Conservation (phyloP, 2,329 filamentous ascomycete species). For the Colletotrichum spinosum region DNA sequence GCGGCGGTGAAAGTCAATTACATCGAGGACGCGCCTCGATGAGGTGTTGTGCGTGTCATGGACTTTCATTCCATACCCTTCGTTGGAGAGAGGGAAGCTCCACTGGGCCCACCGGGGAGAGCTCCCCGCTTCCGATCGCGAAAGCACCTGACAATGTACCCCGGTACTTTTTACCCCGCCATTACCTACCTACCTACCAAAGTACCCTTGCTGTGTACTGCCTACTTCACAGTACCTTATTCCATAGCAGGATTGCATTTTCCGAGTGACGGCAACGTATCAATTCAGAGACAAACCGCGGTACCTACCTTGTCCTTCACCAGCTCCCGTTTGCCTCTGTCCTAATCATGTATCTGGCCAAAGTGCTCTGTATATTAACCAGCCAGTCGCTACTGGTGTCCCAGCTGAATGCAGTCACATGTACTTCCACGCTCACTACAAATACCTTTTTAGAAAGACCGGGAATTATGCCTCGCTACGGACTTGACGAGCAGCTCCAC, state of each 20-base stretch:
- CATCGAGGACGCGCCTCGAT: slow-evolving; percentile 29
- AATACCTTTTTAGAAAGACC: background rate
- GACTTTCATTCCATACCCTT: too few species aligned
- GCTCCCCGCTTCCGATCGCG: slow-evolving; percentile 23
- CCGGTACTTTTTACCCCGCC: slow-evolving; percentile 12
- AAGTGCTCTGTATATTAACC: background rate
- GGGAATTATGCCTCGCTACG: slow-evolving; percentile 21
- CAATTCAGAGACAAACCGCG: too few species aligned
- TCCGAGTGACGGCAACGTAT: too few species aligned
- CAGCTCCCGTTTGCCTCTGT: too few species aligned
- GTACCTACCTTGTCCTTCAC: background rate
- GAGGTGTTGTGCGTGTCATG: slow-evolving; percentile 37
- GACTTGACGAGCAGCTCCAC: slow-evolving; percentile 15
- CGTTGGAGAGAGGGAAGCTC: background rate
- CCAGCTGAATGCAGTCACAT: too few species aligned
- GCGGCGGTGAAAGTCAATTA: slow-evolving; percentile 16
- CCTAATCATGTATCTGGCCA: background rate
- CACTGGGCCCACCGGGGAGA: background rate
- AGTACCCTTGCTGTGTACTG: slow-evolving; percentile 4
- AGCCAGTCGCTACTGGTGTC: too few species aligned
- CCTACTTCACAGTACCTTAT: background rate
- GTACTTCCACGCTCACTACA: too few species aligned
- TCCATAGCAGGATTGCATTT: too few species aligned
- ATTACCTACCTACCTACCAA: slow-evolving; percentile 2
- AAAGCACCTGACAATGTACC: slow-evolving; percentile 36